These are phyloP conservation scores for Blastobotrys persicus DNA, from an alignment of 1,139 yeast genomes.

Conservation along the genomic window DNA sequence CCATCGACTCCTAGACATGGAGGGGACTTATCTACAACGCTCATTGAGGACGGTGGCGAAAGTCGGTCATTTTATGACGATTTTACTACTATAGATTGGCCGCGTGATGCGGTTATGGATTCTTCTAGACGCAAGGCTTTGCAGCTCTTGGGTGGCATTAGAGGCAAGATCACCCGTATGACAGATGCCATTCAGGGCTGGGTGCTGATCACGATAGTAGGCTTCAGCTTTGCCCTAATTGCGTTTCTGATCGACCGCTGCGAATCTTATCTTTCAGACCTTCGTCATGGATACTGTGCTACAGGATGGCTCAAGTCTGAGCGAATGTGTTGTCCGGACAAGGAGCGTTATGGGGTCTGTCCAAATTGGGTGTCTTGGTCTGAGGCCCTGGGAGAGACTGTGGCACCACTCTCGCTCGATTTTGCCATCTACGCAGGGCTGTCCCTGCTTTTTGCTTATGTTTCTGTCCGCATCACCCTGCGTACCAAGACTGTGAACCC, in stretches of 20 bases:
- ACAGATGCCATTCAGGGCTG: slow-evolving; percentile 45
- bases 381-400: slow-evolving; percentile 16
- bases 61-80: slow-evolving; percentile 47
- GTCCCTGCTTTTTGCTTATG: slow-evolving; percentile 45
- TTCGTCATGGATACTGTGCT: slow-evolving; percentile 55
- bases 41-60: neutral
- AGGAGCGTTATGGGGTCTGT: slow-evolving; percentile 34
- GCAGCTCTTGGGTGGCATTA: slow-evolving; percentile 36
- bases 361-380: slow-evolving; percentile 53
- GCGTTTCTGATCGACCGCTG: slow-evolving; percentile 53
- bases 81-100: slow-evolving; percentile 71
- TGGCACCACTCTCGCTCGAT: slow-evolving; percentile 31
- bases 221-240: slow-evolving; percentile 49
- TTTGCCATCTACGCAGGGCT: slow-evolving; percentile 44
- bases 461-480: slow-evolving; percentile 50
- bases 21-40: neutral
- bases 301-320: slow-evolving; percentile 49
- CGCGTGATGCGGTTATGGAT: slow-evolving; percentile 50
- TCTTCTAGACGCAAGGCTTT: slow-evolving; percentile 48
- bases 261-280: slow-evolving; percentile 52
- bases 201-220: slow-evolving; percentile 51
- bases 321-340: slow-evolving; percentile 44
- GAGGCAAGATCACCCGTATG: slow-evolving; percentile 36
- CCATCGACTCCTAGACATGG: slow-evolving; percentile 1
- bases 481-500: slow-evolving; percentile 47